Evolutionary conservation across 495 filamentous ascomycete genomes (phyloP), one percentile per base, ranked within the genome.

Genomic region (Lasiosphaeria hispida): DNA sequence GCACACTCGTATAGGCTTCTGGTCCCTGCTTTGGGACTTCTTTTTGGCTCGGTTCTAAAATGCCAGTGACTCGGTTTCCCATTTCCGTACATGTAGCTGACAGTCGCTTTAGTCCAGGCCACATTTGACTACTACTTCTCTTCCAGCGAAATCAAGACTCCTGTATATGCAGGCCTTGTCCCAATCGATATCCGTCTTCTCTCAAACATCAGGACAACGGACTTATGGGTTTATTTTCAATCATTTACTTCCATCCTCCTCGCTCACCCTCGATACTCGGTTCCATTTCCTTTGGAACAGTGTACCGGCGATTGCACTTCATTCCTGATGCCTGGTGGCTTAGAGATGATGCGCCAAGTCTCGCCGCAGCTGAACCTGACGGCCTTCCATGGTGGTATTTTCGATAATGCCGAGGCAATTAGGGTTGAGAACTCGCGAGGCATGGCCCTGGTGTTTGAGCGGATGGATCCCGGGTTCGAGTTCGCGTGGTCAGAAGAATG

Each of bases 71-170:
- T 17, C 15, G 11, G 5, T 15, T 10, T 38, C 37, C 13, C 15
- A 8, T 37, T 7, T 41, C 10, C 18, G 8, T 3, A n/a, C 14
- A 33, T 3, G 14, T n/a, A n/a, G 47, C 47, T 50, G 37, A 44
- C 47, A 41, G 10, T 23, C 35, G 2, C 10, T 43, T 10, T 36
- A 59, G 56, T 52, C 41, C 30, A 47, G 11, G 41, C 56, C 30
- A 53, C 48, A 44, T 59, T 59, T 33, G 56, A 52, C 38, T 59
- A 59, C 40, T 17, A 59, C 48, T 59, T 59, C 36, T 14, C n/a
- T 9, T 33, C 56, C 8, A 33, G 30, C 7, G 14, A 11, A n/a
- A 14, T 52, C 7, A 13, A 36, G 3, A 39, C 38, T 4, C 19
- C 17, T 4, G 56, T 59, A 9, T 59, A 52, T 41, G 48, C 56